These are phyloP conservation scores for Nissolia schottii DNA, from an alignment of 306 rosid species.

Conservation along the genomic window DNA sequence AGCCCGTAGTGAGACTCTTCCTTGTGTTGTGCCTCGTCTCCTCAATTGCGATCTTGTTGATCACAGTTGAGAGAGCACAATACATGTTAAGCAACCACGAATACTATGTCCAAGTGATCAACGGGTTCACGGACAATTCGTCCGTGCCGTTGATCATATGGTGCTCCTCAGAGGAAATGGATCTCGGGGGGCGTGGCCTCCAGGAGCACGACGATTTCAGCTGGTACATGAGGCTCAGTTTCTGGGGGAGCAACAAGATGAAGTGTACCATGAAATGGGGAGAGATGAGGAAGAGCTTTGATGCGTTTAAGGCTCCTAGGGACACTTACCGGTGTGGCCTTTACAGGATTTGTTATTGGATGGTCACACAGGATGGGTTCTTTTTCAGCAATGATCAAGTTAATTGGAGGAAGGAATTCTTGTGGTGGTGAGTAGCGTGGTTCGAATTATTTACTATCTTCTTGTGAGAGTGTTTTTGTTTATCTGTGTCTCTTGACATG, in stretches of 20 bases:
- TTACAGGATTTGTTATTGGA: constrained; percentile 56
- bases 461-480: too few relatives aligned
- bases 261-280: constrained; percentile 85
- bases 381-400: constrained; percentile 77
- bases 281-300: constrained; percentile 52
- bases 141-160: constrained; percentile 78
- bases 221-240: constrained; percentile 47
- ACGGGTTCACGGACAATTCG: constrained; percentile 70
- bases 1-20: neutral
- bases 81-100: constrained; percentile 28
- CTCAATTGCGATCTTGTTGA: constrained; percentile 23
- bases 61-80: constrained; percentile 25
- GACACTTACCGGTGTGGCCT: constrained; percentile 54
- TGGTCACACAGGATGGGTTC: constrained; percentile 69
- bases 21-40: constrained; percentile 7
- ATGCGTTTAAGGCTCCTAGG: constrained; percentile 68
- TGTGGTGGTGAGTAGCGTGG: too few relatives aligned
- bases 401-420: constrained; percentile 67
- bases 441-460: too few relatives aligned
- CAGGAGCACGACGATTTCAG: constrained; percentile 84
- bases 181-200: constrained; percentile 77
- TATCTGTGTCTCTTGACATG: too few relatives aligned
- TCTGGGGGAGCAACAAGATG: constrained; percentile 53
- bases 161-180: constrained; percentile 61
- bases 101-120: constrained; percentile 56